A percentile compares a stretch with the other conserved stretches of the same genome.
phyloP scores from a whole-genome alignment of 2,329 filamentous ascomycete genomes.

The Ophiostoma piceae region DNA sequence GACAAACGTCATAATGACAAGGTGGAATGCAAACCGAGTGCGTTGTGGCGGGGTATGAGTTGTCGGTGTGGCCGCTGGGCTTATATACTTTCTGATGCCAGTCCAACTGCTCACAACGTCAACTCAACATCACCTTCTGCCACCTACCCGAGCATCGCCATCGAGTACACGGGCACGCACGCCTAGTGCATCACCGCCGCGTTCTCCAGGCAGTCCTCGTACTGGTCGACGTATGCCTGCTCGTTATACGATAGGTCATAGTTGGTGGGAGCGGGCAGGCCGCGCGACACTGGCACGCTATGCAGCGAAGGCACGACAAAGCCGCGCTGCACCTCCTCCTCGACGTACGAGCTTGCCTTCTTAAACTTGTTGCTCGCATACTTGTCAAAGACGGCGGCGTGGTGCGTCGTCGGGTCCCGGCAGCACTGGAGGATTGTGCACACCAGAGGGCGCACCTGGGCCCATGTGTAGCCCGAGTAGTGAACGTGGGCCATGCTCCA shows the following conservation, averaged over 20 bases:
- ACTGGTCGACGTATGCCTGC: neutral
- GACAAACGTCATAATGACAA: neutral
- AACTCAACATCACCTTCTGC: neutral
- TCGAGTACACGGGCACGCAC: conserved; percentile 2
- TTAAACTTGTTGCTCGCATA: conserved; percentile 86
- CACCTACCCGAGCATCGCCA: neutral
- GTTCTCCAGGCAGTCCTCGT: conserved; percentile 8
- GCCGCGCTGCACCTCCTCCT: conserved; percentile 62
- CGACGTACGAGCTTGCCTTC: conserved; percentile 73
- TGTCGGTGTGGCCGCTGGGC: neutral
- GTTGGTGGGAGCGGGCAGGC: neutral
- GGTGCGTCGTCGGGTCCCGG: conserved; percentile 72
- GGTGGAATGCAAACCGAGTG: neutral
- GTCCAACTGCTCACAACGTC: neutral
- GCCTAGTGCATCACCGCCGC: neutral
- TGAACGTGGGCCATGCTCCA: conserved; percentile 85
- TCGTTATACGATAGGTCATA: neutral
- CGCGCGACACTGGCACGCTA: conserved; percentile 5
- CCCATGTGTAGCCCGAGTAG: conserved; percentile 89
- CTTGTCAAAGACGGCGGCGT: conserved; percentile 84
- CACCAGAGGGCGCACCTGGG: conserved; percentile 73
- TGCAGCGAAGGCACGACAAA: conserved; percentile 45
- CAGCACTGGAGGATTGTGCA: conserved; percentile 82
- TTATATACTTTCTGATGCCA: neutral
- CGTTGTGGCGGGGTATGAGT: neutral